phyloP scores from a whole-genome alignment of 371 early-diverging fungal genomes.

The Catenaria anguillulae region DNA sequence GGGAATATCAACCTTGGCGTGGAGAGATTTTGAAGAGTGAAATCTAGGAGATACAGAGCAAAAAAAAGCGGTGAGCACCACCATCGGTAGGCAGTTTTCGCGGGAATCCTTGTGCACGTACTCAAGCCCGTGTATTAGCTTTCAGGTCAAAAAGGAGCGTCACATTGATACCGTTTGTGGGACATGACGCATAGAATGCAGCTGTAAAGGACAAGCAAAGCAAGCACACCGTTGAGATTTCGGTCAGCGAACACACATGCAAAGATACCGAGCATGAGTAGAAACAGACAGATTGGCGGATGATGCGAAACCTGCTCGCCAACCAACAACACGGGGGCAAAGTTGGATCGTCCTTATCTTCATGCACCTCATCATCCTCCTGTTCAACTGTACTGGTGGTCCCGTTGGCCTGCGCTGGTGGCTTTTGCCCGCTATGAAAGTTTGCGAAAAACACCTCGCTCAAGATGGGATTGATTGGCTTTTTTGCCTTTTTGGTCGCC shows the following conservation, averaged over 20 bases:
- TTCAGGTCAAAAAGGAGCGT: not conserved
- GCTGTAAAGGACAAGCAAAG: not conserved
- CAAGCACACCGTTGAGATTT: too few species aligned
- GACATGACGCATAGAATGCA: not conserved
- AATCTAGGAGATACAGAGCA: not conserved
- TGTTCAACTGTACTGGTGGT: too few species aligned
- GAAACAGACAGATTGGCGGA: not conserved
- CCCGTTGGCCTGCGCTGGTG: too few species aligned
- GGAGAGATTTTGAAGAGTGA: not conserved
- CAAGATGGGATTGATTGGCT: conserved; percentile 2
- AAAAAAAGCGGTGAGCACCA: not conserved
- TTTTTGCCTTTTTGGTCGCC: not conserved
- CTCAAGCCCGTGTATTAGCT: not conserved
- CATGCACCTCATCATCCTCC: too few species aligned
- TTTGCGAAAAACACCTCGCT: not conserved
- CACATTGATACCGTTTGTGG: not conserved
- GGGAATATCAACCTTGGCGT: not conserved
- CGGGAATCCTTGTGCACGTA: too few species aligned
- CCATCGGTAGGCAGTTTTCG: not conserved
- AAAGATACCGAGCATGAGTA: too few species aligned
- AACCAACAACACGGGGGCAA: not conserved
- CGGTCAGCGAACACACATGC: too few species aligned
- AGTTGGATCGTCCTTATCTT: too few species aligned
- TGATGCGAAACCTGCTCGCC: conserved; percentile 5
- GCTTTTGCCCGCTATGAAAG: not conserved